Evolutionary conservation across 2,329 filamentous ascomycete genomes (phyloP).

Genomic region (Paecilomyces niveus): DNA sequence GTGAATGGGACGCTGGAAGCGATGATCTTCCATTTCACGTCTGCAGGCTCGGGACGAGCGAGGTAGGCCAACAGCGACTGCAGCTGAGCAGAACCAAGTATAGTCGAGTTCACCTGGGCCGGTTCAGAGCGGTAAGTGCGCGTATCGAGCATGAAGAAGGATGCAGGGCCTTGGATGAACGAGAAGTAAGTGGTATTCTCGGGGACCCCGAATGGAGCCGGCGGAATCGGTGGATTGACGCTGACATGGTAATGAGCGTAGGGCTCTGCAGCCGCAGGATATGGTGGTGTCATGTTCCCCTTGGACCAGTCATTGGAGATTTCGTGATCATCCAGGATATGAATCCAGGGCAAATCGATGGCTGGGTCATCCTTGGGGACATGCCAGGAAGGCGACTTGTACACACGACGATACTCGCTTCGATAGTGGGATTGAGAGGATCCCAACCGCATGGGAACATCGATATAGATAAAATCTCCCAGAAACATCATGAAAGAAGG

Average conservation of each 20-base stretch:
- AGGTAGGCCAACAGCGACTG: constrained; percentile 74
- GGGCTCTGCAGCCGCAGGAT: constrained; percentile 70
- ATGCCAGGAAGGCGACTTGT: constrained; percentile 85
- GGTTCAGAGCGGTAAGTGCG: constrained; percentile 67
- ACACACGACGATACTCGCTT: constrained; percentile 90
- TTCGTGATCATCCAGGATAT: constrained; percentile 94
- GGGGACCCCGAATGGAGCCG: constrained; percentile 43
- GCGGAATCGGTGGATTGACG: constrained; percentile 66
- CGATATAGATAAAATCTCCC: constrained; percentile 47
- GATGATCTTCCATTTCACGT: constrained; percentile 89
- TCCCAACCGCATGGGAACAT: constrained; percentile 77
- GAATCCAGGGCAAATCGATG: constrained; percentile 77
- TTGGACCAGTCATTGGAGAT: constrained; percentile 87
- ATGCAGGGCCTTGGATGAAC: constrained; percentile 82
- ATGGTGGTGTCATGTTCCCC: constrained; percentile 71
- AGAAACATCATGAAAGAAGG: constrained; percentile 55
- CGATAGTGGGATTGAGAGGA: constrained; percentile 68
- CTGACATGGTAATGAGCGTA: constrained; percentile 80
- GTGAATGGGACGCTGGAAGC: constrained; percentile 90
- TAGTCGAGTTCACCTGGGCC: constrained; percentile 59
- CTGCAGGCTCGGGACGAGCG: constrained; percentile 60
- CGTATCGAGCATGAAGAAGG: constrained; percentile 93
- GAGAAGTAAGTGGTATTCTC: constrained; percentile 72
- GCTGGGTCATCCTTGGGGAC: constrained; percentile 57
- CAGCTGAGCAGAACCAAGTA: constrained; percentile 76